Conservation (phyloP, 2,329 filamentous ascomycete genomes). For the Fusarium citri region DNA sequence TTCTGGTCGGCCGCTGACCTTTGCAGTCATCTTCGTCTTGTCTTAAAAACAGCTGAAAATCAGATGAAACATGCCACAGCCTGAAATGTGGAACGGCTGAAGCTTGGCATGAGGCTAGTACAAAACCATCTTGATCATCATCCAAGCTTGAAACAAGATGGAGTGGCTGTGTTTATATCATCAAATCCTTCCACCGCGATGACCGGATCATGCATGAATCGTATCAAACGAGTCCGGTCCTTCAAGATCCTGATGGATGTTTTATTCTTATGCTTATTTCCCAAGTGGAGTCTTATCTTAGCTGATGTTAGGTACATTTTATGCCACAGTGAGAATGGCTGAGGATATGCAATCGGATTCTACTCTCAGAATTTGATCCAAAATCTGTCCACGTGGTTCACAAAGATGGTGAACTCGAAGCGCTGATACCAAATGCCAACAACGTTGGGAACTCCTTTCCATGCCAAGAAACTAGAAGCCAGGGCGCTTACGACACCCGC, state of each 20-base stretch:
- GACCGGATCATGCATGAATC: not conserved
- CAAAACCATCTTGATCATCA: not conserved
- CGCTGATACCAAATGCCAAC: too few relatives aligned
- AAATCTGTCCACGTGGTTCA: not conserved
- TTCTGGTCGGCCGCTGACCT: not conserved
- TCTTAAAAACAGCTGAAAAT: not conserved
- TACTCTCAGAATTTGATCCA: not conserved
- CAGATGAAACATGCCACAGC: not conserved
- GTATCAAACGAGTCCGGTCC: not conserved
- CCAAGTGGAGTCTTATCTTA: not conserved
- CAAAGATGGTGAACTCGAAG: not conserved
- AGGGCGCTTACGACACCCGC: slow-evolving; percentile 1
- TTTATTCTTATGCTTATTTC: not conserved
- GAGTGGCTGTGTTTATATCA: not conserved
- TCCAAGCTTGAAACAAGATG: not conserved
- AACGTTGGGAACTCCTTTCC: not conserved
- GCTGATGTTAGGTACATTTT: too few relatives aligned
- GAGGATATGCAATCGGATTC: not conserved
- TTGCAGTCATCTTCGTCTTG: not conserved
- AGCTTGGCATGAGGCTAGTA: not conserved
- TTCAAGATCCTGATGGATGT: not conserved
- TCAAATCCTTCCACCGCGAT: not conserved
- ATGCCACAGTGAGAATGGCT: too few relatives aligned
- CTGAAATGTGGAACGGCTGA: not conserved
- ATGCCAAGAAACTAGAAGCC: slow-evolving; percentile 14